Evolutionary conservation across 208 protist species (phyloP).

Genomic region (Leishmania tarentolae): DNA sequence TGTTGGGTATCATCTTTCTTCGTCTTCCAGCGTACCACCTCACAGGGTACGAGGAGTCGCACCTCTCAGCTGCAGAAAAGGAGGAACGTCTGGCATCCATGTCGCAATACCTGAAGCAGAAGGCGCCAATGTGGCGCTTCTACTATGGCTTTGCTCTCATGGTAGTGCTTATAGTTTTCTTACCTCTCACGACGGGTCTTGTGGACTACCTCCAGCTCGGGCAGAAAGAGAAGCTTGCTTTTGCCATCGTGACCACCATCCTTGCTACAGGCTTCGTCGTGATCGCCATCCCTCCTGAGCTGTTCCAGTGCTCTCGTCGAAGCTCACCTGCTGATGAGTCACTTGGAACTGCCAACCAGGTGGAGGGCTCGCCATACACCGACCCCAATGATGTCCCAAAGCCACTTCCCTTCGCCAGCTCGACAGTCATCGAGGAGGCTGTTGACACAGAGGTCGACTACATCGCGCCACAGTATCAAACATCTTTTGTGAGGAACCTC

Average conservation of each 20-base stretch:
- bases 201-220: constrained; percentile 38
- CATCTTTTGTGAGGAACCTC: constrained; percentile 36
- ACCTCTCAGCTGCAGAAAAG: constrained; percentile 36
- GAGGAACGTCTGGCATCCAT: constrained; percentile 21
- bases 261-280: constrained; percentile 26
- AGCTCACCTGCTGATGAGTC: background rate
- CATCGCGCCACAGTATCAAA: constrained; percentile 55
- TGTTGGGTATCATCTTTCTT: constrained; percentile 42
- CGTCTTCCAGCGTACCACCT: constrained; percentile 67
- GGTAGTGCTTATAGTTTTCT: constrained; percentile 54
- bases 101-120: constrained; percentile 50
- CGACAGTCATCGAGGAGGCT: background rate
- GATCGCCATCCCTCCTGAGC: constrained; percentile 24
- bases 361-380: background rate
- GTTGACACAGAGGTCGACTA: constrained; percentile 46
- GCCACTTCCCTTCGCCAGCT: background rate
- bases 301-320: background rate
- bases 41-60: constrained; percentile 43
- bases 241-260: constrained; percentile 45
- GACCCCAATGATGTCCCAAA: constrained; percentile 11
- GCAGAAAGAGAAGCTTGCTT: constrained; percentile 2
- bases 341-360: background rate
- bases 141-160: constrained; percentile 57
- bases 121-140: constrained; percentile 66
- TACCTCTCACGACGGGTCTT: constrained; percentile 53